Percentiles rank a stretch among this genome's conserved stretches.
These are phyloP conservation scores for Pseudogymnoascus sp. DNA, from an alignment of 2,329 filamentous ascomycete genomes.

Conservation along the genomic window DNA sequence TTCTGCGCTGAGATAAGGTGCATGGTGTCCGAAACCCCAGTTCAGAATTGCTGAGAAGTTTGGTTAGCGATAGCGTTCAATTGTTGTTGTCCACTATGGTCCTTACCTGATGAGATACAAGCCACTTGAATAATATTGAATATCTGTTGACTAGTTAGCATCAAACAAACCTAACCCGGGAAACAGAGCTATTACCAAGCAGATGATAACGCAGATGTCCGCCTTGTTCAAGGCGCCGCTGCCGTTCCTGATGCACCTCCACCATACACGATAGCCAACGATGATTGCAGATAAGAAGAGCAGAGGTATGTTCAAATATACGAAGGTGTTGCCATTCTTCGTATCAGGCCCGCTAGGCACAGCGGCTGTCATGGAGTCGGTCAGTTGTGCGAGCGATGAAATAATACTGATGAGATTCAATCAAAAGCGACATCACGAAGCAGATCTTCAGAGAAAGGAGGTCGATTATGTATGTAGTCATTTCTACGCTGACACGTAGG, in stretches of 20 bases:
- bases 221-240: slow-evolving; percentile 9
- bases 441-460: not conserved
- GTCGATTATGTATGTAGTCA: slow-evolving; percentile 6
- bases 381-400: not conserved
- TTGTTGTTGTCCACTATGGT: not conserved
- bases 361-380: too few relatives aligned
- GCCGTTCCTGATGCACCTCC: slow-evolving; percentile 14
- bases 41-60: slow-evolving; percentile 14
- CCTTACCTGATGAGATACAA: slow-evolving; percentile 12
- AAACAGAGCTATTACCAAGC: not conserved
- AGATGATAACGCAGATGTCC: slow-evolving; percentile 12
- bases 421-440: not conserved
- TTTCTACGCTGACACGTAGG: not conserved
- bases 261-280: slow-evolving; percentile 17
- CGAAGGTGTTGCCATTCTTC: not conserved
- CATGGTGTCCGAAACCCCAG: slow-evolving; percentile 18
- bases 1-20: slow-evolving; percentile 13
- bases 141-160: slow-evolving; percentile 7
- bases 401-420: slow-evolving; percentile 10
- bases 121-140: slow-evolving; percentile 12
- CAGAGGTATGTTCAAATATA: slow-evolving; percentile 17
- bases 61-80: not conserved
- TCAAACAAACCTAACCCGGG: not conserved
- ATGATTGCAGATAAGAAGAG: slow-evolving; percentile 13
- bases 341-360: slow-evolving; percentile 11